A percentile compares a stretch with the other conserved stretches of the same genome.
These are phyloP conservation scores for Geosiphon pyriformis DNA, from an alignment of 192 early-diverging fungal genomes.

Conservation along the genomic window DNA sequence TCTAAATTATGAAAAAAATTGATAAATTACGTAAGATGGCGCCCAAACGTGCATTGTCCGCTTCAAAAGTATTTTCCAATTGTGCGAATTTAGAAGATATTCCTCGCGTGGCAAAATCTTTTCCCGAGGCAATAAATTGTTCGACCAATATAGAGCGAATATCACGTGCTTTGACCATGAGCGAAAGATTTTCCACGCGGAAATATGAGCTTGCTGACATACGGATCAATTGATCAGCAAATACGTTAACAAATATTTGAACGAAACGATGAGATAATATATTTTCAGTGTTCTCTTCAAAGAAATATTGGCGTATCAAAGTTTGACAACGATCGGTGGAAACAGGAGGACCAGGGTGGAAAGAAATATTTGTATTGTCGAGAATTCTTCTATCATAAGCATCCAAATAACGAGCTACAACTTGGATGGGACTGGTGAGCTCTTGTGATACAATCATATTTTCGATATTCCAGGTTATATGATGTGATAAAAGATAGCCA, in stretches of 20 bases:
- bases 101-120: conserved; percentile 9
- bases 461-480: conserved; percentile 23
- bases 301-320: conserved; percentile 21
- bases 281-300: conserved; percentile 1
- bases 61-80: background rate
- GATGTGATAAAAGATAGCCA: background rate
- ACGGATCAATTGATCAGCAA: conserved; percentile 28
- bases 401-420: conserved; percentile 20
- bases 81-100: background rate
- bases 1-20: background rate
- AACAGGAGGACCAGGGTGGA: background rate
- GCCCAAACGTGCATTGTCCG: background rate
- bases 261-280: conserved; percentile 22
- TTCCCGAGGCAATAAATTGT: background rate
- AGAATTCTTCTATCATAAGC: background rate
- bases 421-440: conserved; percentile 12
- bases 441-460: conserved; percentile 9
- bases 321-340: background rate
- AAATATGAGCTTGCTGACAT: conserved; percentile 23
- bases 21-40: background rate
- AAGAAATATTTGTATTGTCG: conserved; percentile 1
- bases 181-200: conserved; percentile 14
- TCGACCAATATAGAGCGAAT: background rate
- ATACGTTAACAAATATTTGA: conserved; percentile 25
- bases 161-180: background rate